Percentiles rank a stretch among this genome's conserved stretches.
Evolutionary conservation across 176 grass and related monocot species (phyloP).

Genomic region (Ensete ventricosum): DNA sequence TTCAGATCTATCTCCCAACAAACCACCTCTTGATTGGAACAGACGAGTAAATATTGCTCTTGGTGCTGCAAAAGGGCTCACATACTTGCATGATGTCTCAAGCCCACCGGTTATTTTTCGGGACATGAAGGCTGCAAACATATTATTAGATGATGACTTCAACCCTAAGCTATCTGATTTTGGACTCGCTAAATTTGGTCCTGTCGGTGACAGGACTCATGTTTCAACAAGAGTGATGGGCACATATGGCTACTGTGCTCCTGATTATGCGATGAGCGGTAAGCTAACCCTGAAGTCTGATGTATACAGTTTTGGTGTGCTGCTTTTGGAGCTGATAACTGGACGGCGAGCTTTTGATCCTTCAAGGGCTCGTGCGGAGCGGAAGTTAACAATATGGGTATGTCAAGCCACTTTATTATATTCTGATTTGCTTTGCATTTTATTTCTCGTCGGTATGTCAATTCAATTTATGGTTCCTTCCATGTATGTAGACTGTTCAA

Average conservation of each 20-base stretch:
- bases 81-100: conserved; percentile 78
- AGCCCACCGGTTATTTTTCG: conserved; percentile 87
- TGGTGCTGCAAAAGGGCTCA: conserved; percentile 73
- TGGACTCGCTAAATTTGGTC: conserved; percentile 84
- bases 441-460: too few relatives aligned
- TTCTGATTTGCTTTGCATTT: background rate
- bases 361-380: conserved; percentile 44
- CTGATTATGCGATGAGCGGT: conserved; percentile 76
- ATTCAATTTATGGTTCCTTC: too few relatives aligned
- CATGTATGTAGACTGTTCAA: too few relatives aligned
- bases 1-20: conserved; percentile 50
- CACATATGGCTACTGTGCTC: conserved; percentile 90
- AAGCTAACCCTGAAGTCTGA: conserved; percentile 87
- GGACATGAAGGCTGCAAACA: conserved; percentile 86
- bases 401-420: background rate
- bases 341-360: conserved; percentile 68
- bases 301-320: conserved; percentile 88
- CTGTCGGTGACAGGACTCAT: conserved; percentile 69
- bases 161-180: conserved; percentile 95
- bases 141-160: conserved; percentile 67
- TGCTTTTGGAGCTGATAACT: conserved; percentile 80
- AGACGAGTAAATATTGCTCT: conserved; percentile 74
- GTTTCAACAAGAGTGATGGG: conserved; percentile 97
- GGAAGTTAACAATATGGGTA: conserved; percentile 71
- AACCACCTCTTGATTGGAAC: conserved; percentile 73